Conservation (phyloP, 176 grass and related monocot genomes). For the Olyra latifolia region DNA sequence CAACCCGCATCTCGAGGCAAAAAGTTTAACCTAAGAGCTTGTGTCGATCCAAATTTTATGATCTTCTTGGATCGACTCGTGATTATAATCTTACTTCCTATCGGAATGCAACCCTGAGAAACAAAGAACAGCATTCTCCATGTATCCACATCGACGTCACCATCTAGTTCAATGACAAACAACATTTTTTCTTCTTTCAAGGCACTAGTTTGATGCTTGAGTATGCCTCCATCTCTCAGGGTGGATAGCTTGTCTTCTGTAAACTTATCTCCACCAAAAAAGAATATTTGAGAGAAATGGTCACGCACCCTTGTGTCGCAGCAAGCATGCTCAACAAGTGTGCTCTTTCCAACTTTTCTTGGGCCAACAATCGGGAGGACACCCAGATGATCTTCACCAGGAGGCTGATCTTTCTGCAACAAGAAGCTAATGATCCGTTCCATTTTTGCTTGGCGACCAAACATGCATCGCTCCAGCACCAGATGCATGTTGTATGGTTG, state of each 20-base stretch:
- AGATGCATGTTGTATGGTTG: constrained; percentile 15
- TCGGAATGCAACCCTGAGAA: not conserved
- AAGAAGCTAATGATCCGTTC: constrained; percentile 7
- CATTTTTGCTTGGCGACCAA: constrained; percentile 24
- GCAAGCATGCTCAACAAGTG: constrained; percentile 23
- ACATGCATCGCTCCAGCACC: constrained; percentile 1
- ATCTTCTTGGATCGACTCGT: not conserved
- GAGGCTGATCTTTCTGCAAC: not conserved
- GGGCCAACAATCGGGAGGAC: constrained; percentile 22
- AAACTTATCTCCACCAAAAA: not conserved
- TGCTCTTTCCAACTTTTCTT: constrained; percentile 15
- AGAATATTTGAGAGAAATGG: not conserved
- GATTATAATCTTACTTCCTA: constrained; percentile 36
- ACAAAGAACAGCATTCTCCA: not conserved
- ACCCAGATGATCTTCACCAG: not conserved
- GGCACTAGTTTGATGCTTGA: not conserved
- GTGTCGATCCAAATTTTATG: not conserved
- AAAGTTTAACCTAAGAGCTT: not conserved
- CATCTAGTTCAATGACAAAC: not conserved
- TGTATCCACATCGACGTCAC: not conserved
- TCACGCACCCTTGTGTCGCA: not conserved
- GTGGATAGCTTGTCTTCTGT: not conserved
- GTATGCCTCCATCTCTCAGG: not conserved
- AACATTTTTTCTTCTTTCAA: constrained; percentile 19
- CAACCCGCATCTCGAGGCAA: not conserved